Evolutionary conservation across 2,329 filamentous ascomycete species (phyloP).

Genomic region (Cladophialophora yegresii): DNA sequence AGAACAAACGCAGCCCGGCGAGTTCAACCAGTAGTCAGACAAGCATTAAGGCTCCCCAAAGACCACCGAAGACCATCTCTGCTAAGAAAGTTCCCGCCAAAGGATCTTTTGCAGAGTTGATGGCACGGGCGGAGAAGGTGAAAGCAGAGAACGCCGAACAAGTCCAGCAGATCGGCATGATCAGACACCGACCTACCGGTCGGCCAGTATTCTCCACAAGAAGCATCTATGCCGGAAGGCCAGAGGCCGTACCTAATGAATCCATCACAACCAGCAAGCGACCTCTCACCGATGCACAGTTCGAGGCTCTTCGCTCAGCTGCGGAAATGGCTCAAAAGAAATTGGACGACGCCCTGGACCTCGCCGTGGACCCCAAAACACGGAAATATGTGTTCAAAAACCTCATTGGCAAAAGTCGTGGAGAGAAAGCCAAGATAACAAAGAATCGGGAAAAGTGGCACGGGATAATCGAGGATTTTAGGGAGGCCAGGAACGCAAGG

Average conservation of each 20-base stretch:
- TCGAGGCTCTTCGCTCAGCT: not conserved
- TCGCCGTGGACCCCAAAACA: not conserved
- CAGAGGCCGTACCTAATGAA: not conserved
- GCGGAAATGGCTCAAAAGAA: not conserved
- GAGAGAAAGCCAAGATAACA: not conserved
- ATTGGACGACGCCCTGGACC: not conserved
- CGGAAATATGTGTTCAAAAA: not conserved
- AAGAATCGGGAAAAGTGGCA: not conserved
- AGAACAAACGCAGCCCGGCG: not conserved
- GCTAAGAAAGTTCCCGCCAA: not conserved
- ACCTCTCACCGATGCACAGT: not conserved
- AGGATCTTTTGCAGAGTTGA: not conserved
- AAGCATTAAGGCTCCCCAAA: not conserved
- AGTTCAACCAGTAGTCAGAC: not conserved
- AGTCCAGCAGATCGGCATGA: not conserved
- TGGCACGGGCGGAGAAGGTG: not conserved
- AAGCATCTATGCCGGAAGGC: not conserved
- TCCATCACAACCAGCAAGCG: not conserved
- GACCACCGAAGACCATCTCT: too few relatives aligned
- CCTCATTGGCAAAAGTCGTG: not conserved
- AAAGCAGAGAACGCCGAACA: not conserved
- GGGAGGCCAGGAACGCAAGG: not conserved
- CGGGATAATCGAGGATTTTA: not conserved
- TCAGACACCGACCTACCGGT: not conserved
- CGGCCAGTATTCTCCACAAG: not conserved